These are phyloP conservation scores for Hydrangea macrophylla DNA, from an alignment of 148 eudicot genomes.

Conservation along the genomic window DNA sequence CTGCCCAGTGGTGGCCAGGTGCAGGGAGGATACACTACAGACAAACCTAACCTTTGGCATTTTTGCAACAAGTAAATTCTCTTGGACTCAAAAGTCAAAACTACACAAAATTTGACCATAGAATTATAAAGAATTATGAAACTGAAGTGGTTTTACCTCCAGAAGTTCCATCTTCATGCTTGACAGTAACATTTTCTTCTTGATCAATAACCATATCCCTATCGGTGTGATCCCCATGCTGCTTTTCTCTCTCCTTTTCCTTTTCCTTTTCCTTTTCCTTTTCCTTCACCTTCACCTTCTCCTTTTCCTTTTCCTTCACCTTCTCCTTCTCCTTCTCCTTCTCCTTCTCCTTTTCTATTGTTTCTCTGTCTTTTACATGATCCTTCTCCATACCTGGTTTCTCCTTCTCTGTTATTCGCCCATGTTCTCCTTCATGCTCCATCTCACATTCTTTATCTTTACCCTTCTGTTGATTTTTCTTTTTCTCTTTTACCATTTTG, in stretches of 20 bases:
- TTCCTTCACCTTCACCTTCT: constrained; percentile 39
- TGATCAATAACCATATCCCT: constrained; percentile 26
- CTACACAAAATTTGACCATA: too few species aligned
- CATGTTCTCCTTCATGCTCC: constrained; percentile 46
- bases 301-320: constrained; percentile 39
- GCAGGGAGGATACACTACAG: too few species aligned
- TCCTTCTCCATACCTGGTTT: constrained; percentile 39
- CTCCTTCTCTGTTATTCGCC: constrained; percentile 40
- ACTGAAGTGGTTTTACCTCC: constrained; percentile 23
- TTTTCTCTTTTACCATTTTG: constrained; percentile 55
- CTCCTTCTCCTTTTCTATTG: constrained; percentile 24
- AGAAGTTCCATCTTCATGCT: constrained; percentile 32
- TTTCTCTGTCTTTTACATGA: constrained; percentile 35
- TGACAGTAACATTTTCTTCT: constrained; percentile 27
- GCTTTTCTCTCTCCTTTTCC: constrained; percentile 35
- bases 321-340: constrained; percentile 45
- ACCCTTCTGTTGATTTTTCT: constrained; percentile 41
- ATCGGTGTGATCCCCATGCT: constrained; percentile 18
- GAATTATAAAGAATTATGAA: too few species aligned
- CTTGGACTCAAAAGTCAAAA: too few species aligned
- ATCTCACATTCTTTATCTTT: constrained; percentile 38
- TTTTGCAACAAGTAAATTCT: too few species aligned
- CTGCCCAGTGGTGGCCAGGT: too few species aligned
- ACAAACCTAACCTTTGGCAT: too few species aligned
- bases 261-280: constrained; percentile 31